phyloP scores from a whole-genome alignment of 371 early-diverging fungal genomes.

The Entomophthora muscae region DNA sequence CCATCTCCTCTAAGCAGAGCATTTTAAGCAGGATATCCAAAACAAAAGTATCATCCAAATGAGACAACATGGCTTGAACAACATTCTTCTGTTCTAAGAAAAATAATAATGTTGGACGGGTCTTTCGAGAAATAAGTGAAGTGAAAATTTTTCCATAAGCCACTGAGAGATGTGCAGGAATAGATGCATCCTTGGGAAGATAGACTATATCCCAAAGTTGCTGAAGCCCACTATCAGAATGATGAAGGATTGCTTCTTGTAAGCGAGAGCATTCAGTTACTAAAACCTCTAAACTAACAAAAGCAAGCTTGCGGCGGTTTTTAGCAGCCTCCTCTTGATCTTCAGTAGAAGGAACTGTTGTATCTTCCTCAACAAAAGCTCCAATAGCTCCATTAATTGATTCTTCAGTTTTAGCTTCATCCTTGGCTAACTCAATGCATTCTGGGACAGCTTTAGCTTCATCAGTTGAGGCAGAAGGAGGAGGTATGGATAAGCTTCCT shows the following conservation, averaged over 20 bases:
- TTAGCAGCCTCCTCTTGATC: constrained; percentile 1
- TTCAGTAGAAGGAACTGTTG: background rate
- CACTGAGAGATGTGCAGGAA: background rate
- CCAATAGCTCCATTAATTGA: background rate
- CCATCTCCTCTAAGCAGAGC: constrained; percentile 74
- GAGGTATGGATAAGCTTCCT: background rate
- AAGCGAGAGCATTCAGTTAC: background rate
- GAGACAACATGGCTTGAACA: constrained; percentile 36
- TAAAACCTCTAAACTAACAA: constrained; percentile 4
- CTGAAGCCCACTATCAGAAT: background rate
- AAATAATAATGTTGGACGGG: background rate
- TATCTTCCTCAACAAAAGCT: background rate
- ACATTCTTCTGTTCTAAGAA: constrained; percentile 4
- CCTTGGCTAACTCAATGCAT: background rate
- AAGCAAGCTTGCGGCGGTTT: constrained; percentile 4
- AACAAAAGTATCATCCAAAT: constrained; percentile 69
- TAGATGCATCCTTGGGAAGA: background rate
- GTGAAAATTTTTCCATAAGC: constrained; percentile 7
- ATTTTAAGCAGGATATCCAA: constrained; percentile 81
- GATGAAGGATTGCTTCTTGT: background rate
- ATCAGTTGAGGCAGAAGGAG: background rate
- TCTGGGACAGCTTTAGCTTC: background rate
- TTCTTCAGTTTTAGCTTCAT: background rate
- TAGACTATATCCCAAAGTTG: constrained; percentile 4
- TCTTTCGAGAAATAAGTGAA: background rate